Evolutionary conservation across 2,329 filamentous ascomycete genomes (phyloP), one percentile per base, ranked within the genome.

Genomic region (Cordyceps cicadae): DNA sequence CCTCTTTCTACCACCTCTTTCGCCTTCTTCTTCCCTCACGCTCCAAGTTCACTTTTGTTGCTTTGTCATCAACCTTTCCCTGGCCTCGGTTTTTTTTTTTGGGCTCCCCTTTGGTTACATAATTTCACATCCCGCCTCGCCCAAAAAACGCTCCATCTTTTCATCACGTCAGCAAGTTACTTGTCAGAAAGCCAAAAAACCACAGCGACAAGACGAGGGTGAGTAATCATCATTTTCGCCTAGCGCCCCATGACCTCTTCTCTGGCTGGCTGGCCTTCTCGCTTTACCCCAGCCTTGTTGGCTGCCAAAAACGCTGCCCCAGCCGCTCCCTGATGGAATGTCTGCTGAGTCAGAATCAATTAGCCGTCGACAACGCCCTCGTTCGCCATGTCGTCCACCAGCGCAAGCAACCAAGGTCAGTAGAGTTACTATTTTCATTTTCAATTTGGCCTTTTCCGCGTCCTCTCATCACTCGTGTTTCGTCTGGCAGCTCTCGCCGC

Each of bases 271-370:
- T 11, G 19, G 26, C 57, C 57, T 32, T 32, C 34, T 21, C 19
- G 9, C 21, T 59, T n/a, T 37, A 59, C 48, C 57, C 26, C 57
- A 24, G 57, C 37, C 26, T 41, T 19, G 43, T 21, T 51, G 26
- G 48, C 57, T 19, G 41, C 43, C 41, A 37, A 37, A 37, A 37
- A 11, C 34, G 34, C 34, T 37, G 34, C 24, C 49, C 41, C 41
- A 32, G 24, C 32, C 7, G 6, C 39, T 49, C 7, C 12, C 50
- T 9, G 21, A n/a, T 34, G 21, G 37, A 50, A 37, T 43, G 66
- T 64, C 66, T 72, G 70, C 70, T 72, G 70, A 72, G 69, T 72
- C 69, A 72, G 70, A 49, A 49, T 60, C 58, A 71, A 63, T 64
- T 64, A 69, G 65, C 65, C 66, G 49, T 54, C 50, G 41, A 19